Conservation (phyloP, 257 asterid genomes). For the Plantago elongata region DNA sequence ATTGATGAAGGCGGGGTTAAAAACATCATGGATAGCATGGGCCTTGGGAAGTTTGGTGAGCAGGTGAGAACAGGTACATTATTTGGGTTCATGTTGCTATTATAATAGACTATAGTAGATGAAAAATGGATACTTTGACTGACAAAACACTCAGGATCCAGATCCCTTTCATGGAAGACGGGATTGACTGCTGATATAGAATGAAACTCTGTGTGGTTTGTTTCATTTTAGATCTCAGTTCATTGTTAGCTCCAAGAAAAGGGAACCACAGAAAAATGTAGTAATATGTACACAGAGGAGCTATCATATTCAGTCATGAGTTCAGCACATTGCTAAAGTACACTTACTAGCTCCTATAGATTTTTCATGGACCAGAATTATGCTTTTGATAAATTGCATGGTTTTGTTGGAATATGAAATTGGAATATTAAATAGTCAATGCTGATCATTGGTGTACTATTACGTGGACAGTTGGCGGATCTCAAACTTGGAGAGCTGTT, state of each 20-base stretch:
- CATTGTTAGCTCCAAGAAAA: neutral
- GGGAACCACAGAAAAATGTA: neutral
- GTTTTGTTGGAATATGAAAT: conserved; percentile 5
- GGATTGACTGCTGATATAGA: conserved; percentile 5
- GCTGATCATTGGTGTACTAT: neutral
- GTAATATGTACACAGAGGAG: conserved; percentile 4
- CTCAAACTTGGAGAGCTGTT: conserved; percentile 67
- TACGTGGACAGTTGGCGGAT: conserved; percentile 51
- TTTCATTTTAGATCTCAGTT: neutral
- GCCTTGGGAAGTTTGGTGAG: conserved; percentile 53
- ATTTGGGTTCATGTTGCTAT: conserved; percentile 1
- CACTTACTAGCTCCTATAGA: neutral
- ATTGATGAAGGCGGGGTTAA: conserved; percentile 38
- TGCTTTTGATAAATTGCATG: neutral
- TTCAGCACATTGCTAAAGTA: neutral
- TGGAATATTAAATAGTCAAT: neutral
- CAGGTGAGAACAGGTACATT: conserved; percentile 41
- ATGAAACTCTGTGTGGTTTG: neutral
- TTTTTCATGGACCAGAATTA: neutral
- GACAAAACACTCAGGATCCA: neutral
- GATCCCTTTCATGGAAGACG: neutral
- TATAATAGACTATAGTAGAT: neutral
- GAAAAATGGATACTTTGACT: neutral
- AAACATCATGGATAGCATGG: conserved; percentile 63
- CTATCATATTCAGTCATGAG: neutral